Conservation (phyloP, 2,329 filamentous ascomycete genomes). For the Zymoseptoria ardabiliae region DNA sequence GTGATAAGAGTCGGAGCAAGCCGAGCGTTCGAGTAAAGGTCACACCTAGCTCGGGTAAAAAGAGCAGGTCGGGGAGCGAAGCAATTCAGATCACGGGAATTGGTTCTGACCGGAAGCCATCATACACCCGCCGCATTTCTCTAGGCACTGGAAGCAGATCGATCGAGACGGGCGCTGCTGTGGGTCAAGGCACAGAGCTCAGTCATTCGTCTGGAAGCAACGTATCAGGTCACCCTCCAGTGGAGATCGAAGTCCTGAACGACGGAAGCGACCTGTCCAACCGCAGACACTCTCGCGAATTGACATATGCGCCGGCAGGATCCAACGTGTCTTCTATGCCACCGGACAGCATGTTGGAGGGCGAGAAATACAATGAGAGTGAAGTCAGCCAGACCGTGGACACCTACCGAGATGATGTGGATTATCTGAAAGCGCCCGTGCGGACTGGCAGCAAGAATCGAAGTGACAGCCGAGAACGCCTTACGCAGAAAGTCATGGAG, state of each 20-base stretch:
- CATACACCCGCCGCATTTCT: conserved; percentile 60
- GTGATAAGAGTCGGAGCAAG: conserved; percentile 55
- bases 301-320: conserved; percentile 57
- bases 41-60: conserved; percentile 63
- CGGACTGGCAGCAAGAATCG: conserved; percentile 47
- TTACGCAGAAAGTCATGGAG: conserved; percentile 62
- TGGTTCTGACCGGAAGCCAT: conserved; percentile 64
- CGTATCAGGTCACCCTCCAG: conserved; percentile 59
- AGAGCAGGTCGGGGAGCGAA: conserved; percentile 52
- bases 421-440: conserved; percentile 49
- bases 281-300: conserved; percentile 45
- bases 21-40: conserved; percentile 77
- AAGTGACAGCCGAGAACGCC: conserved; percentile 59
- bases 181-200: conserved; percentile 32
- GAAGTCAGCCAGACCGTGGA: conserved; percentile 43
- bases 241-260: conserved; percentile 81
- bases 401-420: conserved; percentile 23
- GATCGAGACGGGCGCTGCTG: conserved; percentile 26
- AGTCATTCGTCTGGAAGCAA: conserved; percentile 80
- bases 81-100: conserved; percentile 83
- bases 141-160: conserved; percentile 42
- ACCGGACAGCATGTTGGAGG: conserved; percentile 62
- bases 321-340: conserved; percentile 86
- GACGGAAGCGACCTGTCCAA: conserved; percentile 59
- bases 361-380: conserved; percentile 40